Base-by-base conservation (phyloP, 257 asterid species). In the Scutellaria baicalensis region DNA sequence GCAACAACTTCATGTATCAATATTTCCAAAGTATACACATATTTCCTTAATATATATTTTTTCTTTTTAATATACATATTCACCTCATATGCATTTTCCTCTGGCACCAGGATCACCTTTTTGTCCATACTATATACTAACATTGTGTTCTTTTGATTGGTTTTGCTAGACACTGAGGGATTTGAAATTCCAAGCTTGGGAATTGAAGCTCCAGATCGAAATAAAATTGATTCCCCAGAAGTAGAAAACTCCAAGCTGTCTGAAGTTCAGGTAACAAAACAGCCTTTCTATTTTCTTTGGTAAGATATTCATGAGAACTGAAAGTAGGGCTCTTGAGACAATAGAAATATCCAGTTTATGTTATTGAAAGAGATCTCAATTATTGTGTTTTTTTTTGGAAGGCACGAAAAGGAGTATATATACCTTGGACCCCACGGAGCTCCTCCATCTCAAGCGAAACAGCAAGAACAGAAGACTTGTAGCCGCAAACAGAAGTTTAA, bases 371-470 rank as follows among this genome's bases (percentile, higher is more conserved):
- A 39, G 57, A 39, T 36, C 43, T 69, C 17, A 33, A 38, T 16
- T 13, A 45, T 48, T 11, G 4, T 59, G 13, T 31, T 55, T 59
- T 60, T 56, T 27, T 38, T 77, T 59, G 64, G 71, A 82, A 88
- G 91, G 78, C 77, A 20, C 70, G 18, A 40, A 84, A 86, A 81
- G 95, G 97, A 91, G 58, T 73, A 68, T 9, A 85, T 89, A 81
- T 94, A 91, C 75, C 93, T 94, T 13, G 99, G 97, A 44, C 97
- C 99, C 7, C 99, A 91, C 69, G 97, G 97, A 31, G 96, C 96
- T 31, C 96, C 99, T 47, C 97, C 98, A 18, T 83, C 88, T 62
- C 93, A 80, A 40, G 77, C 94, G 9, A 89, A 84, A 71, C 95
- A 81, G 66, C 93, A 78, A 56, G 97, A 88, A 72, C 84, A 74